Conservation (phyloP, 257 asterid species). For the Lavandula angustifolia region DNA sequence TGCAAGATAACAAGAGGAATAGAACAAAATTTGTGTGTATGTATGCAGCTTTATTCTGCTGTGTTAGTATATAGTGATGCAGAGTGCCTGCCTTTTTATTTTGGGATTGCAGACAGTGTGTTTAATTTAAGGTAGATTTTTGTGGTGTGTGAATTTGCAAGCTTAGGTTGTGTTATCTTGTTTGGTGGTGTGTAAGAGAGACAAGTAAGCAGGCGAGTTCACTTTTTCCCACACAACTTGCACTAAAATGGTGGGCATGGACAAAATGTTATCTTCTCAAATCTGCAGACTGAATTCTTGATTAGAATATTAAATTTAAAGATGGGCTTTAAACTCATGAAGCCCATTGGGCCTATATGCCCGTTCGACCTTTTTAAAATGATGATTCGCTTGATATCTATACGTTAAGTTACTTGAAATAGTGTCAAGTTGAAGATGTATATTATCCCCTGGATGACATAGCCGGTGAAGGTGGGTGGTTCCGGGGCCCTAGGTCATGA, state of each 20-base stretch:
- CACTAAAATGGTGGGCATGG: slow-evolving; percentile 9
- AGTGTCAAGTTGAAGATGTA: too few species aligned
- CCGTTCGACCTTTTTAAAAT: too few species aligned
- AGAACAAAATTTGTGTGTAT: slow-evolving; percentile 26
- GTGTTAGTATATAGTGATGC: slow-evolving; percentile 15
- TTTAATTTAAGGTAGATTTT: slow-evolving; percentile 16
- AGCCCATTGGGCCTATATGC: too few species aligned
- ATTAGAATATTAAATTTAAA: too few species aligned
- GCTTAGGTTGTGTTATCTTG: slow-evolving; percentile 12
- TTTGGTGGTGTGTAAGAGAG: slow-evolving; percentile 12
- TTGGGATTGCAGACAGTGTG: background rate
- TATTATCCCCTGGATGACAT: too few species aligned
- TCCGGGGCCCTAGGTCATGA: too few species aligned
- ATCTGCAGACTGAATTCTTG: background rate
- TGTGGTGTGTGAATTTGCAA: slow-evolving; percentile 19
- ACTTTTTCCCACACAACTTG: slow-evolving; percentile 30
- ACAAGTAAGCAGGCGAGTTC: background rate
- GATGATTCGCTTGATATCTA: too few species aligned
- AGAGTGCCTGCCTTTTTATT: slow-evolving; percentile 34
- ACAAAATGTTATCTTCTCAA: background rate
- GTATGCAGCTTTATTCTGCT: slow-evolving; percentile 43
- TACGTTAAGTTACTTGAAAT: too few species aligned
- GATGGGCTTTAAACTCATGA: too few species aligned
- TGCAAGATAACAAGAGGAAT: slow-evolving; percentile 40
- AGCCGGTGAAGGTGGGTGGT: too few species aligned